phyloP scores from a whole-genome alignment of 345 rosid genomes.

The Eutrema heterophyllum region DNA sequence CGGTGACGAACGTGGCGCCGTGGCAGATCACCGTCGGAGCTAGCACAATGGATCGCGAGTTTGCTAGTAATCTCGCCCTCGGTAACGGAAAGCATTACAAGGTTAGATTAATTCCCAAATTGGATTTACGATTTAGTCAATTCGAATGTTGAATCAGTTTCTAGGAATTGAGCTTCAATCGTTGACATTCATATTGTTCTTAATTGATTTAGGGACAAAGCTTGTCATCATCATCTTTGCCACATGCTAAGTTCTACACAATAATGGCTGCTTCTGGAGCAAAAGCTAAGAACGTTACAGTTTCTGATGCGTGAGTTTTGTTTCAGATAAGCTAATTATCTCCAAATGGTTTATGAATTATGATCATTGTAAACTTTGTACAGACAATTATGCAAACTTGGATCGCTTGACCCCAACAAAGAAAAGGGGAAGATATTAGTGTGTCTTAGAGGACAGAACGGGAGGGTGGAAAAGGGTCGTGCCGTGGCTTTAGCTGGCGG shows the following conservation, averaged over 20 bases:
- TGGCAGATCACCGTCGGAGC: conserved; percentile 94
- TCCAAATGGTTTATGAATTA: too few species aligned
- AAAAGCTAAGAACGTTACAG: conserved; percentile 44
- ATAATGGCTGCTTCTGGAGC: conserved; percentile 55
- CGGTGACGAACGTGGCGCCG: conserved; percentile 67
- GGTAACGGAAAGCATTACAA: conserved; percentile 39
- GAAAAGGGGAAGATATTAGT: conserved; percentile 67
- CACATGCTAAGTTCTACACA: conserved; percentile 45
- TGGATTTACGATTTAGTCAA: background rate
- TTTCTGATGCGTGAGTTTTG: conserved; percentile 52
- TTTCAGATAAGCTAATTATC: background rate
- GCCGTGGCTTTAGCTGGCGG: conserved; percentile 67
- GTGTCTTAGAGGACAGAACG: conserved; percentile 57
- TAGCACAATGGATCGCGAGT: conserved; percentile 81
- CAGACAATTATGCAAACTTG: conserved; percentile 53
- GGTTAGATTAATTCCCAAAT: conserved; percentile 33
- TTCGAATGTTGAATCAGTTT: too few species aligned
- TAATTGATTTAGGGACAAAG: conserved; percentile 59
- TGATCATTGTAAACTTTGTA: background rate
- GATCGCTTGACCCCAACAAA: conserved; percentile 57
- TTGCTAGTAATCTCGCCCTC: conserved; percentile 35
- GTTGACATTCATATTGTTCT: background rate
- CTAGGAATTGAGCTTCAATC: background rate
- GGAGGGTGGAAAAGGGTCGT: conserved; percentile 53
- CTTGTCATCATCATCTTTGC: conserved; percentile 45